Evolutionary conservation across 1,284 basidiomycete species (phyloP), one percentile per base, ranked within the genome.

Genomic region (Ustilago xerochloae): DNA sequence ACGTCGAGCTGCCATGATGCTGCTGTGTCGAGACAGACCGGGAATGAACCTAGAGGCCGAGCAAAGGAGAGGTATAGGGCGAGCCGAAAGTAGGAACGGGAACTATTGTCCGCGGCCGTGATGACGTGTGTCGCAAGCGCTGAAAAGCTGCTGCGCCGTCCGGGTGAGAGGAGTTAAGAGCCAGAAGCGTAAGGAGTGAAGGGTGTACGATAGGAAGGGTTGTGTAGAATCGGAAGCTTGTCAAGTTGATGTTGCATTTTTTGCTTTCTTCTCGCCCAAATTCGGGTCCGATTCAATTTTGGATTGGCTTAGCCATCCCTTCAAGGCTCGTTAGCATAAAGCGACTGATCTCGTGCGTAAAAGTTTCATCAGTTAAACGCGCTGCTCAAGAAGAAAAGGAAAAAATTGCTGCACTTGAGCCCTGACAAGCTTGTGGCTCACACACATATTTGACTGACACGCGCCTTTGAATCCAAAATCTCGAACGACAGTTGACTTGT

Each of bases 1-100:
- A 30, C 59, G 60, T 26, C 65, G 59, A 51, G 60, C 55, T 41
- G 65, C 65, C 65, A 68, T 68, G 35, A 35, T 59, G 51, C 13
- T 20, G 41, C 2, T 3, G n/a, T 26, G 47, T 9, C n/a, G 33
- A 18, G 15, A 28, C 4, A 28, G 36, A 16, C 2, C 7, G 36
- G n/a, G 36, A 4, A n/a, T 2, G 16, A 18, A 26, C 4, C n/a
- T 16, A 9, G 24, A 30, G n/a, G 7, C 15, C 13, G 28, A 16
- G 30, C 35, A 18, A 41, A 4, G 20, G 36, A 38, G 3, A 28
- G n/a, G n/a, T 18, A 6, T n/a, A n/a, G n/a, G n/a, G n/a, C n/a
- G n/a, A n/a, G 18, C 15, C 22, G 32, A 8, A 28, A 7, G 33
- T 4, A 28, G 33, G 9, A 30, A 20, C 16, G n/a, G n/a, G n/a